These are phyloP conservation scores for Penicillium frequentans DNA, from an alignment of 2,329 filamentous ascomycete species.

Conservation along the genomic window DNA sequence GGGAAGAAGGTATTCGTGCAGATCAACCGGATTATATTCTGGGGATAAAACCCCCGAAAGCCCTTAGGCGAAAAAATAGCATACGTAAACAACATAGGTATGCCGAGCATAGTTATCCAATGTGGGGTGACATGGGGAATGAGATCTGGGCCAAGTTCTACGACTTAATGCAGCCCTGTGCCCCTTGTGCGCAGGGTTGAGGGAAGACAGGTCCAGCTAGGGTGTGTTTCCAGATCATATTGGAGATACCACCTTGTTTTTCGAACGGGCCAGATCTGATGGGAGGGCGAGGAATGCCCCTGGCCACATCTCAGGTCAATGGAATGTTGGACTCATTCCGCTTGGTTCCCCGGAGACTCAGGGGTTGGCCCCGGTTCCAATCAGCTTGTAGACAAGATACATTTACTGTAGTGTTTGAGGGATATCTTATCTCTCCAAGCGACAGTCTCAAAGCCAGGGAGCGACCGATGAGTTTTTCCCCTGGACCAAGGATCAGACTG, in stretches of 20 bases:
- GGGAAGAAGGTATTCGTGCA: conserved; percentile 10
- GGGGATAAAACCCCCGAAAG: background rate
- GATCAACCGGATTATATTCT: conserved; percentile 23
- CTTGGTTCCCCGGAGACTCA: conserved; percentile 4
- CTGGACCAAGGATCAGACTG: background rate
- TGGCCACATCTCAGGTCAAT: background rate
- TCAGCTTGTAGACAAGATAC: background rate
- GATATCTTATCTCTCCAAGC: background rate
- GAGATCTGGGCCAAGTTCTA: conserved; percentile 5
- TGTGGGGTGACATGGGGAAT: conserved; percentile 21
- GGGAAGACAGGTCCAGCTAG: background rate
- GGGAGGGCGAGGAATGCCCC: conserved; percentile 12
- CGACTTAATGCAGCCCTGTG: background rate
- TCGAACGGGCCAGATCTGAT: background rate
- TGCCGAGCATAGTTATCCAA: conserved; percentile 15
- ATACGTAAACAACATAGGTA: conserved; percentile 14
- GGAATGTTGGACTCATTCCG: conserved; percentile 26
- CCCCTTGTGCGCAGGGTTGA: background rate
- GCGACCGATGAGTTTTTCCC: background rate
- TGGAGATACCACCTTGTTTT: background rate
- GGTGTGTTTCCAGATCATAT: background rate
- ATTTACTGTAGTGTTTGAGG: background rate
- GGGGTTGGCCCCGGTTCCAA: background rate
- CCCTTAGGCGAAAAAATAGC: background rate
- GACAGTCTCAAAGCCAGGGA: too few species aligned